phyloP scores from a whole-genome alignment of 164 flowering plant species.

The Euptelea pleiosperma region DNA sequence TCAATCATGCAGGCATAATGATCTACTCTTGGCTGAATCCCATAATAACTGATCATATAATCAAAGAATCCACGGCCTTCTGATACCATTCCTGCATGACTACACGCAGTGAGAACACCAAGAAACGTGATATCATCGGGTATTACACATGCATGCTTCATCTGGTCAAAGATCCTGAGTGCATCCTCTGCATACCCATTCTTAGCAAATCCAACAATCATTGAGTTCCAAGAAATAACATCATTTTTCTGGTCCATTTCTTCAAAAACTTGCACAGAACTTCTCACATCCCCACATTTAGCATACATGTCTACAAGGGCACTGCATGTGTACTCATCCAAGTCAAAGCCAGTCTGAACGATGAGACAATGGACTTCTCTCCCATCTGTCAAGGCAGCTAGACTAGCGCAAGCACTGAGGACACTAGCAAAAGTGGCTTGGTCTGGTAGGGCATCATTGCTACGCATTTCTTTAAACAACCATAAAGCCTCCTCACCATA shows the following conservation, averaged over 20 bases:
- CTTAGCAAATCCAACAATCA: conserved; percentile 84
- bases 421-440: conserved; percentile 82
- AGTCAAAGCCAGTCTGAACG: conserved; percentile 51
- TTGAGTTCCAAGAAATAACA: conserved; percentile 80
- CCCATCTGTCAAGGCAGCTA: conserved; percentile 63
- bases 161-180: conserved; percentile 46
- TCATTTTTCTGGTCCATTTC: conserved; percentile 52
- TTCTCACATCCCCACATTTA: conserved; percentile 78
- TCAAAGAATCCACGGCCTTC: conserved; percentile 65
- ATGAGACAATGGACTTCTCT: conserved; percentile 59
- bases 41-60: conserved; percentile 42
- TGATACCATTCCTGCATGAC: conserved; percentile 68
- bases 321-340: conserved; percentile 61
- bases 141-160: conserved; percentile 38
- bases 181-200: conserved; percentile 80
- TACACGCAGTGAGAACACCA: conserved; percentile 84
- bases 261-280: conserved; percentile 58
- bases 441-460: conserved; percentile 48
- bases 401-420: conserved; percentile 64
- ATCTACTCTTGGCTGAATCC: conserved; percentile 59
- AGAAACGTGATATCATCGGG: conserved; percentile 89
- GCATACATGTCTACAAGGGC: conserved; percentile 91
- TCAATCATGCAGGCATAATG: conserved; percentile 88
- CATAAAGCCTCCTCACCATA: conserved; percentile 49
- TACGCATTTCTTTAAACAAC: conserved; percentile 57